Conservation (phyloP, 208 protist species). For the Giardia muris region DNA sequence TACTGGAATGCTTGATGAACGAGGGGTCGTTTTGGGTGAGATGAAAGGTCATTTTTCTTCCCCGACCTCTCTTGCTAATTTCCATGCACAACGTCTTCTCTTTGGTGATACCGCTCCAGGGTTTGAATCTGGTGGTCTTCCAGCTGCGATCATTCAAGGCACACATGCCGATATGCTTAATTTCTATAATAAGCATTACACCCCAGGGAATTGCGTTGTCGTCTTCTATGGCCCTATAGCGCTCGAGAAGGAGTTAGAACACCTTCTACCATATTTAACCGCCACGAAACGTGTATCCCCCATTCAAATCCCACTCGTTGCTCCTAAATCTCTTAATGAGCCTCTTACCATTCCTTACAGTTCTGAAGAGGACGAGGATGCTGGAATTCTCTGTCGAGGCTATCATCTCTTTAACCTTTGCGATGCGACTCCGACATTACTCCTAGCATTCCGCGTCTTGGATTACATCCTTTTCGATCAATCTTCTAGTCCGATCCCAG, state of each 20-base stretch:
- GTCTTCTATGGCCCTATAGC: constrained; percentile 27
- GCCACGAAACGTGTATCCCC: neutral
- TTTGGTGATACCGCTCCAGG: constrained; percentile 37
- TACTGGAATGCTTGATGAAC: constrained; percentile 34
- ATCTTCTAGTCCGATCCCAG: neutral
- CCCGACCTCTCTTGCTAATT: neutral
- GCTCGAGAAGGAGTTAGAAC: neutral
- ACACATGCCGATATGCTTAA: constrained; percentile 36
- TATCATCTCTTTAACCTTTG: neutral
- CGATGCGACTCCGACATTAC: neutral
- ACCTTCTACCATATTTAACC: neutral
- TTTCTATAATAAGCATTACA: constrained; percentile 42
- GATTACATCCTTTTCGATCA: constrained; percentile 8
- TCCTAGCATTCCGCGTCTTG: neutral
- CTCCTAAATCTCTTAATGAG: neutral
- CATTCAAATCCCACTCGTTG: neutral
- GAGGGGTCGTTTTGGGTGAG: constrained; percentile 49
- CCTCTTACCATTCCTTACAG: neutral
- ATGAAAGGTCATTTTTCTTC: constrained; percentile 43
- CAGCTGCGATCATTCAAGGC: constrained; percentile 34
- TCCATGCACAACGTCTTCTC: constrained; percentile 3
- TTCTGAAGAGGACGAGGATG: neutral
- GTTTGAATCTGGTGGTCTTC: constrained; percentile 37
- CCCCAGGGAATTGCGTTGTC: constrained; percentile 43
- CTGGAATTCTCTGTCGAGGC: neutral